Base-by-base conservation (phyloP, 2,329 filamentous ascomycete species). In the Ophiostoma fasciatum region DNA sequence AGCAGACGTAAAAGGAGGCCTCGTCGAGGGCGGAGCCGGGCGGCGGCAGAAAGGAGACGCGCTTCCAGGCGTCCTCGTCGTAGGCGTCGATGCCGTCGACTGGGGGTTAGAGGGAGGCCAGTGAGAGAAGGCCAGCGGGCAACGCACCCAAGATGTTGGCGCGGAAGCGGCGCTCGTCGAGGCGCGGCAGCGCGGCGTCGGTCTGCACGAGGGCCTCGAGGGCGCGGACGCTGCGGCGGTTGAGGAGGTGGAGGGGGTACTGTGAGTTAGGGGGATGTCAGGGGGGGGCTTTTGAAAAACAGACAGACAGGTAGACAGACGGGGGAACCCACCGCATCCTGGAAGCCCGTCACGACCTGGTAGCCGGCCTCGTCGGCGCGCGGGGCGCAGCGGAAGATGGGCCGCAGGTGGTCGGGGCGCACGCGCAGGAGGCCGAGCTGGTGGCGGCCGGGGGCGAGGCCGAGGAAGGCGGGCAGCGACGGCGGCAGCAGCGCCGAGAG, bases 181-280 rank as follows among this genome's bases (percentile, higher is more conserved):
- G 61, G 20, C 63, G 57, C 20, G 62, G 60, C 14, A 68, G 49
- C 7, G 49, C 48, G 18, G 63, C 56, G 33, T 64, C 63, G 44
- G 64, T 65, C 2, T 65, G 61, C 7, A 82, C 62, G 31, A 68
- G 59, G 3, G 60, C 54, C 40, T 74, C 70, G 19, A 82, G 62
- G 33, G 74, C 65, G 33, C 68, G 66, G 17, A 83, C 61, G 43
- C 74, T 80, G 31, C 66, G 64, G 14, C 83, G 52, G 45, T 71
- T 82, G 35, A 82, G 56, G 28, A 85, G 56, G 45, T 82, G 74
- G 13, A 85, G 58, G 2, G 80, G 78, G 50, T 80, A 83, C 71
- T 78, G 31, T 17, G 4, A 14, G 13, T 26, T 3, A 11, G 1
- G n/a, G n/a, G n/a, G n/a, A n/a, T n/a, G n/a, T n/a, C n/a, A n/a